Evolutionary conservation across 2,329 filamentous ascomycete species (phyloP), one percentile per base, ranked within the genome.

Genomic region (Aspergillus uvarum): DNA sequence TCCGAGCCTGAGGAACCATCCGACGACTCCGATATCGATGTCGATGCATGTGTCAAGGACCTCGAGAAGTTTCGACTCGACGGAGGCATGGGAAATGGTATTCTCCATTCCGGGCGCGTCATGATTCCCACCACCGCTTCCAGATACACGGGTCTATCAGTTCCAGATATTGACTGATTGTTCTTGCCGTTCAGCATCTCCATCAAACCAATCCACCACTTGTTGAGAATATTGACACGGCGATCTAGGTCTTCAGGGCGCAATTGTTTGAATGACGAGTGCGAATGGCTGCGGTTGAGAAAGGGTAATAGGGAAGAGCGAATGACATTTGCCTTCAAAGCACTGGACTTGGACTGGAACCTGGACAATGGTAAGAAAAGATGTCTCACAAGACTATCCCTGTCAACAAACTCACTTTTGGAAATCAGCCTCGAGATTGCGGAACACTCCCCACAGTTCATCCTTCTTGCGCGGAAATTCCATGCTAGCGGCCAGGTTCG

Each of bases 91-190:
- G 83, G 85, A 4, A 87, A 87, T 0, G 89, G 84, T 56, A 89
- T 82, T 63, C 91, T 87, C 93, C 93, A 97, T 77, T 97, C 93
- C 0, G 89, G 87, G 51, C 93, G 85, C 76, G 89, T 89, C 92
- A 96, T 96, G 71, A 97, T 87, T 56, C 89, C 85, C 52, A 89
- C 87, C 22, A 90, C 83, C 5, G 87, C 89, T 70, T 96, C 92
- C 32, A 96, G 83, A 48, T 96, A 86, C 2, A 87, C 84, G 0
- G 92, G 91, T 32, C 92, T 83, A 70, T 96, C 93, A n/a, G 91
- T 88, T 11, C 91, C 91, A 1, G 91, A 87, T 14, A 96, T 87
- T 3, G 89, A 88, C 68, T 92, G 89, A 58, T 88, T 88, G 71
- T 88, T 85, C 62, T 85, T 84, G 32, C 89, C 89, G 65, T 92